These are phyloP conservation scores for Chlorella sp. DNA, from an alignment of 139 green algal species.

Conservation along the genomic window DNA sequence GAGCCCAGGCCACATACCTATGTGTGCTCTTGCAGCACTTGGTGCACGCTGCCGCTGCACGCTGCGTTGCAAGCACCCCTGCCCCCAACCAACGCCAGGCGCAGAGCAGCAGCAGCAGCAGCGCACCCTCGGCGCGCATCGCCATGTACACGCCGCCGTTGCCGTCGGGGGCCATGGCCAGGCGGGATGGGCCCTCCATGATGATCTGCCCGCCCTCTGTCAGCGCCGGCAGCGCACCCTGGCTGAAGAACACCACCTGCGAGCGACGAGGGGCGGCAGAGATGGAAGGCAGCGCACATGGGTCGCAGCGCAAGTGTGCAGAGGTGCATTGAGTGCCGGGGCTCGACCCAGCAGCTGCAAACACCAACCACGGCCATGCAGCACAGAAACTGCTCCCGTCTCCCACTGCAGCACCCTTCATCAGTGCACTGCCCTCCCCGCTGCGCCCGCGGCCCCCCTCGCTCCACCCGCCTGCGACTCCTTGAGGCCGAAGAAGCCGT, in stretches of 20 bases:
- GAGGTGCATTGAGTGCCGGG: too few species aligned
- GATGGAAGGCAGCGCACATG: neutral
- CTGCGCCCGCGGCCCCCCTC: neutral
- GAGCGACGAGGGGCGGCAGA: neutral
- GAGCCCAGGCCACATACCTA: too few species aligned
- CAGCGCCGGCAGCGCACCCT: constrained; percentile 88
- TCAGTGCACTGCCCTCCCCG: neutral
- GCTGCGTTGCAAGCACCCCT: too few species aligned
- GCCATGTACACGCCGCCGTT: constrained; percentile 96
- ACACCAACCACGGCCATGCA: too few species aligned
- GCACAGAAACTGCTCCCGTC: too few species aligned
- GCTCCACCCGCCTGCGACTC: constrained; percentile 1
- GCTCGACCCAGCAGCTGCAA: too few species aligned
- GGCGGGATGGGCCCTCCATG: constrained; percentile 55
- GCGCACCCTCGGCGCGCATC: constrained; percentile 47
- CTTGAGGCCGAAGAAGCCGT: constrained; percentile 84
- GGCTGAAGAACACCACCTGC: constrained; percentile 40
- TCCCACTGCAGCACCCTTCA: too few species aligned
- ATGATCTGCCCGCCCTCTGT: constrained; percentile 89
- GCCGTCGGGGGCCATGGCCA: constrained; percentile 92
- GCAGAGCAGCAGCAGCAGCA: too few species aligned
- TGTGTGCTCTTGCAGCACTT: too few species aligned
- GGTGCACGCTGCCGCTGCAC: too few species aligned
- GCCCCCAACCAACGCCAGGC: too few species aligned
- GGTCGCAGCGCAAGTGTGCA: too few species aligned